Base-by-base conservation (phyloP, 2,329 filamentous ascomycete genomes). In the Cladophialophora immunda region DNA sequence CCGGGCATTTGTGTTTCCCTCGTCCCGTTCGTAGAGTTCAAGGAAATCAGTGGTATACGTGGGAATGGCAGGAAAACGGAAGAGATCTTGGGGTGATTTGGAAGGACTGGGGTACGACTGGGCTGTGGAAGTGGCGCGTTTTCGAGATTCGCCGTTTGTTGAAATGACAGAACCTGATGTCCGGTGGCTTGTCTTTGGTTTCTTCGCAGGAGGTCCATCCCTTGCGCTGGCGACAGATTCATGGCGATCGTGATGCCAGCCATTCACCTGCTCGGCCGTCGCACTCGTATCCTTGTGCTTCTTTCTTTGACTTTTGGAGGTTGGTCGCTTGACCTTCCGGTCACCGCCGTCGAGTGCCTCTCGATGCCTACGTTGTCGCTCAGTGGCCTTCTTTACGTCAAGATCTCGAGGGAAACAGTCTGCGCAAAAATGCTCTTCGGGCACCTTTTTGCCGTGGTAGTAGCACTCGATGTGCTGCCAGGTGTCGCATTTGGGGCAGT, bases 391-490 rank as follows among this genome's bases (percentile, higher is more conserved):
- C 75, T 90, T 87, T 58, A 84, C 83, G 77, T 98, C 91, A 74
- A 97, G 80, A 56, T 82, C 81, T 69, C 93, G 87, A 19, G 94
- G 93, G 68, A 91, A 88, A 82, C 95, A 99, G 74, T 97, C 93
- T 74, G 89, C 88, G 81, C 95, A 99, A 64, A 90, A 92, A 82
- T 99, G 94, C 64, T 92, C 85, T 85, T 83, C 90, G 80, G 78
- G 94, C 81, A 81, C 91, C 85, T 84, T 92, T 85, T 78, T 89
- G 86, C 76, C 86, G 73, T 92, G 92, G 78, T 98, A 98, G 81
- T 97, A 98, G 81, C 95, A 99, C 77, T 93, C 90, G 75, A 97
- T 97, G 80, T 99, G 95, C 81, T 99, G 95, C 95, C 95, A 99
- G 58, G 93, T 95, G 78, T 97, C 92, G 84, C 95, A 99, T 66